Base-by-base conservation (phyloP, 495 filamentous ascomycete species). In the Neurospora cerealis region DNA sequence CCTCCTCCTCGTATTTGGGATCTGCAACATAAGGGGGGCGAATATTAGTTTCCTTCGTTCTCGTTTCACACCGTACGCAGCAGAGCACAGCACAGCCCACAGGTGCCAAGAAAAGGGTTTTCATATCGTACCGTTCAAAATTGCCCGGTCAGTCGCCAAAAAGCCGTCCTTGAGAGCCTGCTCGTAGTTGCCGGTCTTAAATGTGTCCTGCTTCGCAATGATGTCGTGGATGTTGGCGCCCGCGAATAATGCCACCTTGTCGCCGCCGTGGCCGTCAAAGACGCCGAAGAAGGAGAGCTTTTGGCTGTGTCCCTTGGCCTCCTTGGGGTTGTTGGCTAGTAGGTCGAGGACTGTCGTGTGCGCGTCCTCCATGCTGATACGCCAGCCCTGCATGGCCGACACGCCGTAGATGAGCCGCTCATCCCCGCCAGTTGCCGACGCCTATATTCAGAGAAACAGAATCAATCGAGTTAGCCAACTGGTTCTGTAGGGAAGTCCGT, bases 311-410 rank as follows among this genome's bases (percentile, higher is more conserved):
- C 87, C 85, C 81, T 90, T 89, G 70, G 87, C 84, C 42, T 87
- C 85, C 44, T 88, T 85, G 62, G 86, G 83, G 62, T 86, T 85
- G 72, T 86, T 84, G 74, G 91, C 88, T 78, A 96, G 88, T 74
- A 99, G 89, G 83, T 98, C 93, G 78, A 99, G 91, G 37, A 97
- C 82, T 28, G 92, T 87, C 44, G 93, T 93, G 84, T 99, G 96
- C 73, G 96, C 90, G 79, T 99, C 96, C 82, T 99, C 96, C 96
- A 99, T 99, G 83, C 93, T 96, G 83, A 98, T 98, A 83, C 96
- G 92, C 96, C 96, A 99, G 86, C 96, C 96, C 84, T 99, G 96
- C 96, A 99, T 99, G 83, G 93, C 93, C 76, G 96, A 98, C 74
- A 99, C 89, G 77, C 96, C 96, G 81, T 92, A 99, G 75, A 95